Evolutionary conservation across 2,329 filamentous ascomycete genomes (phyloP).

Genomic region (Clarireedia paspali): DNA sequence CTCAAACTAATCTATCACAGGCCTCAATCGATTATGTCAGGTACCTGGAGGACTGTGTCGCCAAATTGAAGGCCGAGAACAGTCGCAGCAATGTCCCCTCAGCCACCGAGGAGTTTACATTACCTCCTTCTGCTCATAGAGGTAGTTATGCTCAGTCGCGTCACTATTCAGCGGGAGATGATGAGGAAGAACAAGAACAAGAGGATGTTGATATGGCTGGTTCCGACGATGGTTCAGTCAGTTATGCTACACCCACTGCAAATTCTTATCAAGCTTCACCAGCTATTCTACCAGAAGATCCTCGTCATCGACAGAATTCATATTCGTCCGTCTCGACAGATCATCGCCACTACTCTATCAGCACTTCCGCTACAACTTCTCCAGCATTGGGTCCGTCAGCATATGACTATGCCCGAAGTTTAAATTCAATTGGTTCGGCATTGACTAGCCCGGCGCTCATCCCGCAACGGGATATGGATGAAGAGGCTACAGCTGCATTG

Average conservation of each 20-base stretch:
- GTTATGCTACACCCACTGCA: slow-evolving; percentile 30
- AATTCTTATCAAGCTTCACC: slow-evolving; percentile 41
- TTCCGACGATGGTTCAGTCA: slow-evolving; percentile 42
- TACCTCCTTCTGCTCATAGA: slow-evolving; percentile 18
- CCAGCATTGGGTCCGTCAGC: slow-evolving; percentile 48
- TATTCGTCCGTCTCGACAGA: slow-evolving; percentile 43
- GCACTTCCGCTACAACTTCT: slow-evolving; percentile 42
- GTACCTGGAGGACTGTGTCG: slow-evolving; percentile 84
- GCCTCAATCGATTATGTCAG: slow-evolving; percentile 94
- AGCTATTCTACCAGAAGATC: slow-evolving; percentile 39
- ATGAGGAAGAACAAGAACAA: slow-evolving; percentile 30
- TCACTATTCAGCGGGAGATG: slow-evolving; percentile 37
- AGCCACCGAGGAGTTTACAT: slow-evolving; percentile 14
- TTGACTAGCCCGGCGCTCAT: slow-evolving; percentile 51
- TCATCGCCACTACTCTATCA: slow-evolving; percentile 43
- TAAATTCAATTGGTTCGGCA: slow-evolving; percentile 36
- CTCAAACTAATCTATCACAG: slow-evolving; percentile 37
- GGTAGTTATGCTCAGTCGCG: slow-evolving; percentile 25
- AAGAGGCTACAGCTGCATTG: slow-evolving; percentile 70
- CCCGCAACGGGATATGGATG: slow-evolving; percentile 48
- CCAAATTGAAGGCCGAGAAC: slow-evolving; percentile 60
- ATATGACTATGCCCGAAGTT: slow-evolving; percentile 37
- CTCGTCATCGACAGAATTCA: slow-evolving; percentile 40
- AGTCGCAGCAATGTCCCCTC: slow-evolving; percentile 21
- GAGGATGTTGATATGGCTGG: slow-evolving; percentile 56